Evolutionary conservation across 75 land plant genomes (phyloP).

Genomic region (Sequoiadendron giganteum): DNA sequence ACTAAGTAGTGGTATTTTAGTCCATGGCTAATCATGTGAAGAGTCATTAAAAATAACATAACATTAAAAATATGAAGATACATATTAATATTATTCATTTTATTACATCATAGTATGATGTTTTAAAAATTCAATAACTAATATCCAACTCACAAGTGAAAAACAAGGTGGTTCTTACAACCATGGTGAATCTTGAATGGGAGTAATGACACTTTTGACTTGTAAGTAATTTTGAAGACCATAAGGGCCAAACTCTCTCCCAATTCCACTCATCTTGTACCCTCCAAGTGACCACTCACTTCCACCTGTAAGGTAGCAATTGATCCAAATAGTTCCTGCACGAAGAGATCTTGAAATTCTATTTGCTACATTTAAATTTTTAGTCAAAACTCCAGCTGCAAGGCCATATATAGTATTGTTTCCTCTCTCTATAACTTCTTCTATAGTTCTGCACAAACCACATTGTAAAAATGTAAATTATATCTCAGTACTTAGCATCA

Average conservation of each 20-base stretch:
- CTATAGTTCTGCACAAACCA: constrained; percentile 14
- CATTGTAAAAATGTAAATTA: too few relatives aligned
- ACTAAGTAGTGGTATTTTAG: too few relatives aligned
- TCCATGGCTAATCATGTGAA: too few relatives aligned
- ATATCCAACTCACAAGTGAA: too few relatives aligned
- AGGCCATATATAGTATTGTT: constrained; percentile 20
- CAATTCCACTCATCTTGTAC: constrained; percentile 88
- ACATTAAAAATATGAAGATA: too few relatives aligned
- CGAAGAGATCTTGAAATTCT: constrained; percentile 27
- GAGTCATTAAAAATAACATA: too few relatives aligned
- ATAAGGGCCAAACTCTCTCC: constrained; percentile 56
- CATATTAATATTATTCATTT: too few relatives aligned
- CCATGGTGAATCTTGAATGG: constrained; percentile 70
- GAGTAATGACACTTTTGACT: constrained; percentile 66
- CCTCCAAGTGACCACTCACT: constrained; percentile 66
- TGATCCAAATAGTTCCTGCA: constrained; percentile 44
- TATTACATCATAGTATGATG: too few relatives aligned
- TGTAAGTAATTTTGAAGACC: constrained; percentile 62
- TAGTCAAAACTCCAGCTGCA: constrained; percentile 24
- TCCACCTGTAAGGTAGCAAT: constrained; percentile 50
- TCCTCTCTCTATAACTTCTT: constrained; percentile 17
- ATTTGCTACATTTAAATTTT: constrained; percentile 27
- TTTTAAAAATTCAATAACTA: too few relatives aligned
- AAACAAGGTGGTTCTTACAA: too few relatives aligned
- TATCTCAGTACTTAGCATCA: neutral